Base-by-base conservation (phyloP, 331 rosid genomes). In the Cydonia oblonga region DNA sequence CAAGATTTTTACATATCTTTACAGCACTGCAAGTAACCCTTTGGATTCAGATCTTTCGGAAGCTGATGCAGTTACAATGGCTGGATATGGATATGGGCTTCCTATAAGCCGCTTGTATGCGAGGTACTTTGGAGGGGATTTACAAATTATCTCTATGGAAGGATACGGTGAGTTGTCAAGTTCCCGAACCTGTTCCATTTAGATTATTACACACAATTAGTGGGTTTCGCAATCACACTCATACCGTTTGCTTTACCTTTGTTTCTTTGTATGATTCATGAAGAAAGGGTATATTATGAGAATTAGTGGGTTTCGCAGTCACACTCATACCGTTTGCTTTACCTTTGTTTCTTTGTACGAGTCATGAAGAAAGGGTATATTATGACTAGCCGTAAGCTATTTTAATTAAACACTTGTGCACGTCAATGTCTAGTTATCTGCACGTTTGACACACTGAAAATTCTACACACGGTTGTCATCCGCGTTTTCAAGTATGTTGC, bases 51-150 rank as follows among this genome's bases (percentile, higher is more conserved):
- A 95, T 79, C 84, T 95, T 61, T 90, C 90, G 54, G 72, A 70
- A 35, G 86, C 79, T 28, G 85, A 91, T 66, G 53, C 81, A 23
- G 96, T 88, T 76, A 91, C 90, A 44, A 91, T 95, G 99, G 99
- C 99, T 78, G 99, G 99, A 64, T 95, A 95, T 79, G 99, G 99
- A 60, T 95, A 89, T 58, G 99, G 99, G 28, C 91, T 95, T 79
- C 97, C 97, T 5, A 91, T 95, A 52, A 89, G 99, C 66, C 97
- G 97, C 64, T 61, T 88, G 49, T 92, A 92, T 68, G 98, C 98
- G 46, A 87, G 93, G 53, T 92, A 92, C 73, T 92, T 92, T 67
- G 98, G 98, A 26, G 98, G 98, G 29, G 96, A 90, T 83, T 87
- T 92, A 79, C 98, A 92, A 82, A 80, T 90, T 42, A 88, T 90